phyloP scores from a whole-genome alignment of 352 stramenopile genomes.

The Stramenopiles sp. region DNA sequence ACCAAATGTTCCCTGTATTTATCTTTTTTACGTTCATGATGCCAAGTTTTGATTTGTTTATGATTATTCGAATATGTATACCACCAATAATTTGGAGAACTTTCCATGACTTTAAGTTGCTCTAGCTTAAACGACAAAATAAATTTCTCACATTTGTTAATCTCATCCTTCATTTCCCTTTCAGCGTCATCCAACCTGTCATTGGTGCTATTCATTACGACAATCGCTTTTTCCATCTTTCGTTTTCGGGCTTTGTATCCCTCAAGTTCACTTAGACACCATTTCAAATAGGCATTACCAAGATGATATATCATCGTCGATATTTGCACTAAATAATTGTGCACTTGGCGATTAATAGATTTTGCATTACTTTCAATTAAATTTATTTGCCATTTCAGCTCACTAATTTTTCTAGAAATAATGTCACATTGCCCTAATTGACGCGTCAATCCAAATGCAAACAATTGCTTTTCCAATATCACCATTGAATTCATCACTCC shows the following conservation, averaged over 20 bases:
- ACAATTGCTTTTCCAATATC: neutral
- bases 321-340: neutral
- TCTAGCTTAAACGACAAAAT: neutral
- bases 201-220: neutral
- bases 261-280: neutral
- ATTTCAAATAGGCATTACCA: neutral
- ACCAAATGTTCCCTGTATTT: neutral
- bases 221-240: neutral
- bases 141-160: neutral
- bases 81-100: neutral
- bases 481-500: neutral
- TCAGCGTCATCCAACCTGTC: neutral
- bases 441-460: neutral
- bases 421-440: neutral
- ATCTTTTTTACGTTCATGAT: neutral
- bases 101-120: neutral
- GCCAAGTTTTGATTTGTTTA: neutral
- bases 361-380: neutral
- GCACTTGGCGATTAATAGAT: neutral
- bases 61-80: neutral
- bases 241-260: neutral
- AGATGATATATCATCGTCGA: neutral
- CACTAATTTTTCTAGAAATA: neutral
- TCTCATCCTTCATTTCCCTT: neutral
- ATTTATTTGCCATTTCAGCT: neutral